Base-by-base conservation (phyloP, 352 stramenopile species). In the Thalassiosira livingstoniorum region DNA sequence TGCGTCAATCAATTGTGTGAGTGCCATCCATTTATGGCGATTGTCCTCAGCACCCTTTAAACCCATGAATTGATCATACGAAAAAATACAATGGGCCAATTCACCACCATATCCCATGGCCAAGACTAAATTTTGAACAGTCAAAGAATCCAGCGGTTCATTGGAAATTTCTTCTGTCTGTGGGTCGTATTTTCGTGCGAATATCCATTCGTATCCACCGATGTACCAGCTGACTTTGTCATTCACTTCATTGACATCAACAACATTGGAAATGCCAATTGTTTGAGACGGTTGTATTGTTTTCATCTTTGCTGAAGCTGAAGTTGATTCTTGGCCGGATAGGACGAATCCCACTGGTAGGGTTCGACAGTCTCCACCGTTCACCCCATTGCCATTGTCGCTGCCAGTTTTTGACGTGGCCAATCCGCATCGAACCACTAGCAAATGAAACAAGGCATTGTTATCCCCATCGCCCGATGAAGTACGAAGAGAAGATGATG, bases 101-200 rank as follows among this genome's bases (percentile, higher is more conserved):
- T 83, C 57, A 27, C 63, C 76, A 27, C 31, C 31, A 58, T 71
- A 37, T n/a, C 51, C 39, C 37, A 83, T 81, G 32, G 86, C 78
- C 7, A 76, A 2, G 7, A 86, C 0, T 32, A 92, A 54, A 80
- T 92, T 92, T 0, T 64, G 23, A 23, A 63, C n/a, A 5, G 83
- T 91, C 21, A 82, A 47, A 43, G 75, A 66, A 66, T 92, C 85
- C 3, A 92, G 45, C 45, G 62, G 32, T 57, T 82, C 42, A 27
- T 83, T 80, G 5, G 86, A 92, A n/a, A 92, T 78, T 85, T 94
- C 90, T 81, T 94, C 90, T 0, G 86, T 93, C 29, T 69, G 55
- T 34, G 64, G 74, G 87, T 92, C 78, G 60, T 93, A 94, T 65
- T 42, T 69, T 51, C 81, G 53, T 32, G 86, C 67, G 67, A 86